Base-by-base conservation (phyloP, 2,329 filamentous ascomycete species). In the Beauveria sp. region DNA sequence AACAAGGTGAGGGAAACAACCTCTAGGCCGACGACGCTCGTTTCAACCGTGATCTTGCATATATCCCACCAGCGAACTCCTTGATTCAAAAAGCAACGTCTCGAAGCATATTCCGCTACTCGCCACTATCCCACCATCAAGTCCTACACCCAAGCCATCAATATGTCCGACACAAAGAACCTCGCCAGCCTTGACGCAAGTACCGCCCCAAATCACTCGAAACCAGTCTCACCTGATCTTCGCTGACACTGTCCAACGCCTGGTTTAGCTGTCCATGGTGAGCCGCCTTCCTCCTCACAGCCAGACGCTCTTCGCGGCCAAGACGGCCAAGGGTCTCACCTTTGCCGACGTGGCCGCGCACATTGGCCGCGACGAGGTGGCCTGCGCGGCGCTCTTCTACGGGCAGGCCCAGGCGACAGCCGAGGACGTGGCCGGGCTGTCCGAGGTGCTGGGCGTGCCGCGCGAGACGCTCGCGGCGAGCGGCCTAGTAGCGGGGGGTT, bases 341-440 rank as follows among this genome's bases (percentile, higher is more conserved):
- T 97, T 96, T 72, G 90, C 91, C 72, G 77, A 84, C 49, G 92
- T 97, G 69, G 90, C 85, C 57, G 76, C 86, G 66, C 80, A 86
- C 34, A 81, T 96, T 61, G 87, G 86, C 65, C 89, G 92, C 65
- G 86, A 88, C 70, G 90, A 96, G 76, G 90, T 96, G 48, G 90
- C 91, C 46, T 85, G 89, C 3, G 93, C 93, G 2, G 92, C 92
- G 2, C 79, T 96, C 65, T 97, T 97, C 82, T 96, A 96, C 73
- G 93, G 93, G 34, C 91, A 95, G 73, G 86, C 89, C 6, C 85
- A 85, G 68, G 89, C 91, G 1, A 88, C 87, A 0, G 70, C 83
- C 0, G 88, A 90, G 65, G 91, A 95, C 64, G 69, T 80, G 66
- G 74, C 82, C 62, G 87, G 85, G 63, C 84, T 96, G 1, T 83